Evolutionary conservation across 2,329 filamentous ascomycete species (phyloP).

Genomic region (Blastomyces parvus): DNA sequence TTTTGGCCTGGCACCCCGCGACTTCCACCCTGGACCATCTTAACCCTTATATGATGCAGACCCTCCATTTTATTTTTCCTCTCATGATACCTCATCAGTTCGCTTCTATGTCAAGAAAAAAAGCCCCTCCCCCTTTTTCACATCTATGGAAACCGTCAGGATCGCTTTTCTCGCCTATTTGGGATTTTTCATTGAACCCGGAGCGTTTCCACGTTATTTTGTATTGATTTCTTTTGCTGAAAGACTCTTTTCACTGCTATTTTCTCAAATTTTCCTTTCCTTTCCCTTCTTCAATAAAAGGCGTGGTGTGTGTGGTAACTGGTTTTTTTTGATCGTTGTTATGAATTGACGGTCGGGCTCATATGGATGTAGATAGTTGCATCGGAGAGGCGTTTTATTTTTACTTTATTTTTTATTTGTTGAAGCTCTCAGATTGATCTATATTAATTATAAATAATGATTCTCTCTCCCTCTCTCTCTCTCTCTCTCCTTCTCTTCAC

Average conservation of each 20-base stretch:
- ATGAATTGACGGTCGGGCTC: background rate
- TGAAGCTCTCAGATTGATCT: no score
- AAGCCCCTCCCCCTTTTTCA: background rate
- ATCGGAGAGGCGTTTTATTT: background rate
- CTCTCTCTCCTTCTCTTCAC: no score
- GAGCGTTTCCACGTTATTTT: no score
- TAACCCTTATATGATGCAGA: background rate
- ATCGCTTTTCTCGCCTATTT: background rate
- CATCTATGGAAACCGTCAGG: background rate
- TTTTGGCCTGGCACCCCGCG: background rate
- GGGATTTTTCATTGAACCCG: no score
- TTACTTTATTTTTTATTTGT: no score
- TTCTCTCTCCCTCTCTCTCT: no score
- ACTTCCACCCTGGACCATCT: background rate
- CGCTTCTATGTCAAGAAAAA: background rate
- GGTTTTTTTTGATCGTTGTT: background rate
- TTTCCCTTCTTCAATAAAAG: background rate
- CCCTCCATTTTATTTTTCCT: background rate
- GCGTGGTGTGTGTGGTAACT: background rate
- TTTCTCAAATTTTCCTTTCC: background rate
- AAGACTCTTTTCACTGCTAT: no score
- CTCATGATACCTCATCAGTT: background rate
- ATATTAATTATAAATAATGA: background rate
- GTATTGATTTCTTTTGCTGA: no score
- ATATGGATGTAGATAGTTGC: background rate